A percentile compares a stretch with the other conserved stretches of the same genome.
These are phyloP conservation scores for Clonostachys rhizophaga DNA, from an alignment of 2,329 filamentous ascomycete genomes.

Conservation along the genomic window DNA sequence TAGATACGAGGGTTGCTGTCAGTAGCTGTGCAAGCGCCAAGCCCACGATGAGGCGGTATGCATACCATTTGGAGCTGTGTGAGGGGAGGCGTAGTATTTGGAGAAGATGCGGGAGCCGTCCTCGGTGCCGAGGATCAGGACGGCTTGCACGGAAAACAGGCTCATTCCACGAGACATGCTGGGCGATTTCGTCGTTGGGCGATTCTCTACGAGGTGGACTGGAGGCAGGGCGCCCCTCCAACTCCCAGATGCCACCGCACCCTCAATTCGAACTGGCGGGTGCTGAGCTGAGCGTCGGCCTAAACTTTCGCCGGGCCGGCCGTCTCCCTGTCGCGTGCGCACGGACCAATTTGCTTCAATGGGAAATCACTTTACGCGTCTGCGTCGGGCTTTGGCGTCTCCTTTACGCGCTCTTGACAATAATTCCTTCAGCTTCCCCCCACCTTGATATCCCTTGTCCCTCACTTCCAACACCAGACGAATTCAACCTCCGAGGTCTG, in stretches of 20 bases:
- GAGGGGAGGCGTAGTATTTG: constrained; percentile 80
- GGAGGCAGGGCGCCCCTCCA: constrained; percentile 19
- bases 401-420: constrained; percentile 12
- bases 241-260: constrained; percentile 6
- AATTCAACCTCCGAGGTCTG: constrained; percentile 1
- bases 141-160: constrained; percentile 71
- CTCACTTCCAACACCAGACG: background rate
- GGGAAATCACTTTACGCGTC: constrained; percentile 35
- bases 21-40: too few species aligned
- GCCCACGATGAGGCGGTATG: constrained; percentile 3
- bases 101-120: constrained; percentile 89
- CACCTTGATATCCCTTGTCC: constrained; percentile 2
- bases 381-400: constrained; percentile 4
- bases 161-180: constrained; percentile 71
- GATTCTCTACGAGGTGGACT: background rate
- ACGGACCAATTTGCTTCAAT: constrained; percentile 10
- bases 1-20: constrained; percentile 10
- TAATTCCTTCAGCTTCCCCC: constrained; percentile 4
- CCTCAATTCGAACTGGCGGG: background rate
- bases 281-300: constrained; percentile 9
- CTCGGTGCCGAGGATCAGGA: constrained; percentile 76
- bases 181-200: constrained; percentile 5
- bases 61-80: constrained; percentile 33
- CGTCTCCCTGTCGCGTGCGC: constrained; percentile 10
- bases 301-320: constrained; percentile 16